Base-by-base conservation (phyloP, 1,284 basidiomycete genomes). In the Hemileia vastatrix region DNA sequence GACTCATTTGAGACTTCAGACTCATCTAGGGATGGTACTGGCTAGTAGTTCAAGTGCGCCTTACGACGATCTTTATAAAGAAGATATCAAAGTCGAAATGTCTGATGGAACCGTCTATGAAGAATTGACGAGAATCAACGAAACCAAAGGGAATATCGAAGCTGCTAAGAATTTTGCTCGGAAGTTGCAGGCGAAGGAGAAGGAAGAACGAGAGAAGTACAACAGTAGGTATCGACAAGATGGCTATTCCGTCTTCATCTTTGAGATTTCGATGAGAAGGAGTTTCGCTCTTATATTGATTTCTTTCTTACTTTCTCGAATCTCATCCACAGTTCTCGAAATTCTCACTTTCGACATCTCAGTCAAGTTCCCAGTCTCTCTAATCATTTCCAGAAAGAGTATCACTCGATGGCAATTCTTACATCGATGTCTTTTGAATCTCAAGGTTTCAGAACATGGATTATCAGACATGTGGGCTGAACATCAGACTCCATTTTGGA, bases 321-420 rank as follows among this genome's bases (percentile, higher is more conserved):
- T n/a, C 24, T 18, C 52, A 31, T 3, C 47, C 13, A 52, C 56
- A 65, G 71, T 72, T 9, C 63, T 73, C 18, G 68, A 70, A 18
- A 53, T 75, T 53, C 56, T 75, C 8, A 70, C 74, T 45, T 75
- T 75, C 43, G 73, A 74, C 54, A 63, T 75, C 4, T 64, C 69
- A 11, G 72, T 74, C 63, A 69, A 74, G 64, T 75, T 75, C 51
- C 73, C 73, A 21, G 69, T 73, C 4, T 74, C 73, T 36, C 70
- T 75, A 13, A 72, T 75, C 47, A 74, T 75, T 54, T 72, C 71
- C n/a, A 72, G 72, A 63, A 74, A 73, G 64, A 72, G 72, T 55
- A 72, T 75, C 27, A 64, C 74, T 5, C 69, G 73, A 11, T 75
- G 72, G 67, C 73, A 75, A 57, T 73, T 74, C 36, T 65, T 75